phyloP scores from a whole-genome alignment of 2,329 filamentous ascomycete genomes.

The Blumeriella jaapii region DNA sequence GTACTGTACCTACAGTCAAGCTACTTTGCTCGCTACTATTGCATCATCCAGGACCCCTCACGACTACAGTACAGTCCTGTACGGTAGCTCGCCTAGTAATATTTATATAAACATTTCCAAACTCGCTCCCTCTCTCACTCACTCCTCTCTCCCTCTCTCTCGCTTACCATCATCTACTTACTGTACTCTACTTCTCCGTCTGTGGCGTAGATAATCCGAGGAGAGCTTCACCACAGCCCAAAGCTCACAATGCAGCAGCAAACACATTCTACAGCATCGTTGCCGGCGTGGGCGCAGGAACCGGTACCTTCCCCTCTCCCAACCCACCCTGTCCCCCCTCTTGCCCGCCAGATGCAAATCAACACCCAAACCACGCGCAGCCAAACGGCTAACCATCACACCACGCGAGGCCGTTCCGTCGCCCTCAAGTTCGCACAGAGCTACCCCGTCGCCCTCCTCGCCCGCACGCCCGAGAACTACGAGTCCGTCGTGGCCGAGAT shows the following conservation, averaged over 20 bases:
- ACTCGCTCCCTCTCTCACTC: not conserved
- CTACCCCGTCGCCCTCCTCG: conserved; percentile 67
- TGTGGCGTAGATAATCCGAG: too few relatives aligned
- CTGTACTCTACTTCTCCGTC: too few relatives aligned
- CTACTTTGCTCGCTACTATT: conserved; percentile 1
- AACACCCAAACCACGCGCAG: not conserved
- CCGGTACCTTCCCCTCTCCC: conserved; percentile 30
- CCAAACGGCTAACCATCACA: not conserved
- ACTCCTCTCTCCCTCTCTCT: not conserved
- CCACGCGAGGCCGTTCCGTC: conserved; percentile 34
- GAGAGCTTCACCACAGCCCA: too few relatives aligned
- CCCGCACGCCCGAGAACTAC: conserved; percentile 55
- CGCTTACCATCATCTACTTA: conserved; percentile 8
- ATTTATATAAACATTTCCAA: too few relatives aligned
- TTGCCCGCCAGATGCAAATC: too few relatives aligned
- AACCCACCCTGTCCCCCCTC: not conserved
- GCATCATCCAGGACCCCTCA: conserved; percentile 3
- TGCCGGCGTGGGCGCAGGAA: conserved; percentile 63
- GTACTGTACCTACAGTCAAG: too few relatives aligned
- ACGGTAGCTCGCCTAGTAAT: too few relatives aligned
- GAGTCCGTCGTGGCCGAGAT: conserved; percentile 58
- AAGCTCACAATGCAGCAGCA: too few relatives aligned
- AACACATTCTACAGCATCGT: conserved; percentile 52
- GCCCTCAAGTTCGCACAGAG: conserved; percentile 48
- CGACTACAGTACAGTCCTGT: too few relatives aligned